Conservation (phyloP, 805 yeast species). For the Saccharomycopsis fibuligera region DNA sequence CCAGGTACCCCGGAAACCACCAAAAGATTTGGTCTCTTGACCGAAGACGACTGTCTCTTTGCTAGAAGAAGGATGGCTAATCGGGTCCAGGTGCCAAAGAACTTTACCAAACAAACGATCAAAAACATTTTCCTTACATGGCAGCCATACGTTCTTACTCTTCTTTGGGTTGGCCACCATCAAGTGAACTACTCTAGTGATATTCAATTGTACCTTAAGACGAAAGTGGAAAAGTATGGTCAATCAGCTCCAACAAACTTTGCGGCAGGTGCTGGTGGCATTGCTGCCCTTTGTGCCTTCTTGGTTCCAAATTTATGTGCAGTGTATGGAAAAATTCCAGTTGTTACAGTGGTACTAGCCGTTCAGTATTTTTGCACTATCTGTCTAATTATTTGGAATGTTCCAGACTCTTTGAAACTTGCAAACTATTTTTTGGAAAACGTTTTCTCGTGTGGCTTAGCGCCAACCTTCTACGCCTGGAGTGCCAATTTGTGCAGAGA, state of each 20-base stretch:
- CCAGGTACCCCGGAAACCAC: constrained; percentile 34
- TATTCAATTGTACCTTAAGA: neutral
- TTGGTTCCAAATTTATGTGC: neutral
- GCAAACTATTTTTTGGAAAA: neutral
- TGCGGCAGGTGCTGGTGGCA: constrained; percentile 1
- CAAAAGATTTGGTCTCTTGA: neutral
- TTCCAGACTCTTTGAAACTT: neutral
- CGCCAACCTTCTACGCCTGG: constrained; percentile 17
- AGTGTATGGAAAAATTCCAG: neutral
- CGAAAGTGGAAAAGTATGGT: neutral
- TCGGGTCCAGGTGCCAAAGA: neutral
- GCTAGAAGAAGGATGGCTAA: neutral
- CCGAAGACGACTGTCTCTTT: neutral
- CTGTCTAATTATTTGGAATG: neutral
- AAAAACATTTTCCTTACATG: neutral
- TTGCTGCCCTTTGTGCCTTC: neutral
- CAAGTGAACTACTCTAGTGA: neutral
- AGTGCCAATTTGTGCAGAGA: constrained; percentile 17
- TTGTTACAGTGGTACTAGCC: neutral
- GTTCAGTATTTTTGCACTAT: neutral
- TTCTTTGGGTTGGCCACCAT: neutral
- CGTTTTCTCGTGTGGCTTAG: constrained; percentile 7
- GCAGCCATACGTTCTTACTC: neutral
- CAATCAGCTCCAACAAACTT: neutral
- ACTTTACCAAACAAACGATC: neutral